phyloP scores from a whole-genome alignment of 805 yeast species.

The Sugiyamaella qingdaonensis region DNA sequence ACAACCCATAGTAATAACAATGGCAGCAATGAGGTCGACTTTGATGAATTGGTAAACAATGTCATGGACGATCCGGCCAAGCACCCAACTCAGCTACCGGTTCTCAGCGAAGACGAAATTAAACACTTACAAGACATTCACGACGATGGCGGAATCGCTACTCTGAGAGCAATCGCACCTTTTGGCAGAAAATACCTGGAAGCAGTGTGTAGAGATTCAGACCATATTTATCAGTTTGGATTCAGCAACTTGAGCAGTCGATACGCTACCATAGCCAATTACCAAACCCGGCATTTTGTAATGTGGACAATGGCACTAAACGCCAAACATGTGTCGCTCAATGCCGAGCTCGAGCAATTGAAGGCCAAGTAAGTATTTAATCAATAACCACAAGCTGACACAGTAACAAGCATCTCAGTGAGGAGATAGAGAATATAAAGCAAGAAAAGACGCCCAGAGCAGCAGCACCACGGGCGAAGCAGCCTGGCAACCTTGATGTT shows the following conservation, averaged over 20 bases:
- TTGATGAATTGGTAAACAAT: not conserved
- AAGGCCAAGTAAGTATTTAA: not conserved
- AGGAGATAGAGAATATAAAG: not conserved
- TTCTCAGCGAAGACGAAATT: not conserved
- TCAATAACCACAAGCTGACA: not conserved
- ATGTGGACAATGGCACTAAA: not conserved
- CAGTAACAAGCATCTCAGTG: not conserved
- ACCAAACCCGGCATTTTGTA: not conserved
- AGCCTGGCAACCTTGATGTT: not conserved
- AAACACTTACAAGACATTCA: not conserved
- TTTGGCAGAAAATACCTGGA: conserved; percentile 12
- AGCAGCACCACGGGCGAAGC: not conserved
- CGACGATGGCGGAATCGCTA: conserved; percentile 18
- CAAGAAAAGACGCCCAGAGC: not conserved
- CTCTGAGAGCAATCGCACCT: conserved; percentile 13
- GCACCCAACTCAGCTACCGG: not conserved
- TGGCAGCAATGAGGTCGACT: not conserved
- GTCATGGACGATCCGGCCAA: not conserved
- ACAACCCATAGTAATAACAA: no score
- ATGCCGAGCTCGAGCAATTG: not conserved
- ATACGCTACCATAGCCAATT: not conserved
- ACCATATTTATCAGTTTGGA: not conserved
- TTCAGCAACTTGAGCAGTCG: not conserved
- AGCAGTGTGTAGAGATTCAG: not conserved
- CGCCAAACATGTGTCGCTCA: not conserved